Evolutionary conservation across 1,284 basidiomycete genomes (phyloP).

Genomic region (Austropuccinia psidii): DNA sequence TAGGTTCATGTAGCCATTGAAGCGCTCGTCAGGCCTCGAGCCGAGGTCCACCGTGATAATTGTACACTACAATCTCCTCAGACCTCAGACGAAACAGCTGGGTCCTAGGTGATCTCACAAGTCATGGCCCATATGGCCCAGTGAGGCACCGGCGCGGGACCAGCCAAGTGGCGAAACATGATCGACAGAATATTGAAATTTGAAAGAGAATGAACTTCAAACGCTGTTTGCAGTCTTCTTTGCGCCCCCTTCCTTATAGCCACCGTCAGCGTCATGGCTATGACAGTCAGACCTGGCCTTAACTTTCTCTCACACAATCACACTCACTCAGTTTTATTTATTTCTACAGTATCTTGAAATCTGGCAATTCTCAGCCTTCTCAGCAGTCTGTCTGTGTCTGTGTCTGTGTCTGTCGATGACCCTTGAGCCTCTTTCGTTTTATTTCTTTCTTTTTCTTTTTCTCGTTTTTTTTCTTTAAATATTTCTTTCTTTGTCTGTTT

Average conservation of each 20-base stretch:
- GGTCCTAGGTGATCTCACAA: conserved; percentile 17
- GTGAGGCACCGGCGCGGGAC: conserved; percentile 19
- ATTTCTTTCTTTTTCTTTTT: too few species aligned
- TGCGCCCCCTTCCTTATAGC: too few species aligned
- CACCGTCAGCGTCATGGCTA: too few species aligned
- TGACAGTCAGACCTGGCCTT: too few species aligned
- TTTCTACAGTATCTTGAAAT: too few species aligned
- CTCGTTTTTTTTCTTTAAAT: too few species aligned
- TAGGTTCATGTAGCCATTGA: not conserved
- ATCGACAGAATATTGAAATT: conserved; percentile 18
- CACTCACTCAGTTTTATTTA: too few species aligned
- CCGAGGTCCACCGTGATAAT: conserved; percentile 1
- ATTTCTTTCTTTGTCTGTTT: too few species aligned
- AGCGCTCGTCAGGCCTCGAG: not conserved
- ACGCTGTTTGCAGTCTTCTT: not conserved
- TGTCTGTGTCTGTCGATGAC: too few species aligned
- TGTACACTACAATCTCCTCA: conserved; percentile 8
- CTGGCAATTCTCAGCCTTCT: too few species aligned
- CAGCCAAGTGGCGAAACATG: not conserved
- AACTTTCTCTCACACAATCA: too few species aligned
- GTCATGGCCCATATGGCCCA: conserved; percentile 24
- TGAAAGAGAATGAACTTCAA: not conserved
- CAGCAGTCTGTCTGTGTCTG: too few species aligned
- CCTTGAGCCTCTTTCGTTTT: not conserved
- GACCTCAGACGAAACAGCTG: not conserved